Evolutionary conservation across 169 alveolate genomes (phyloP).

Genomic region (Plasmodium gonderi): DNA sequence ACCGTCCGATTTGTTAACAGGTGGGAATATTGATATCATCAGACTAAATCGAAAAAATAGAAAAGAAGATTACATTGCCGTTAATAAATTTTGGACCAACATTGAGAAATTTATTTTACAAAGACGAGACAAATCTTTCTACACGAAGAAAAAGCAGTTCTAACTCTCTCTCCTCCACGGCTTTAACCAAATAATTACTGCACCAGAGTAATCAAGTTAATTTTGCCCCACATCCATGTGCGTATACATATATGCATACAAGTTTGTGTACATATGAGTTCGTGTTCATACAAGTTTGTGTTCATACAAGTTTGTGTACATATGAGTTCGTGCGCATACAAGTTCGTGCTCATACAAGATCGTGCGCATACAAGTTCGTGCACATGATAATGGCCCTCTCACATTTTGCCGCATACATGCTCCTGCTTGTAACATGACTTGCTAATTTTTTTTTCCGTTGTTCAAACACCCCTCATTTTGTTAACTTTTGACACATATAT

Average conservation of each 20-base stretch:
- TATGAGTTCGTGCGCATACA: neutral
- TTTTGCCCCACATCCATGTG: too few relatives aligned
- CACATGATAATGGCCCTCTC: neutral
- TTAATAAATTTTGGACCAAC: slow-evolving; percentile 43
- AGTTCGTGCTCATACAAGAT: neutral
- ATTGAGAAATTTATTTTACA: slow-evolving; percentile 59
- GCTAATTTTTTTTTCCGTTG: neutral
- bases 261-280: neutral
- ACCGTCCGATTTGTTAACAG: slow-evolving; percentile 52
- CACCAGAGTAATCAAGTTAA: too few relatives aligned
- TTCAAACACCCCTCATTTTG: neutral
- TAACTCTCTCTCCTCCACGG: neutral
- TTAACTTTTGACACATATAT: neutral
- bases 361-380: neutral
- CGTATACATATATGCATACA: neutral
- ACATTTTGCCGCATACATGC: neutral
- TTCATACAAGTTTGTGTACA: neutral
- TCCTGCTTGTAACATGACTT: neutral
- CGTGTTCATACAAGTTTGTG: neutral
- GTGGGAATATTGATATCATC: slow-evolving; percentile 29
- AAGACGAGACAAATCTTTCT: slow-evolving; percentile 35
- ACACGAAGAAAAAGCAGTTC: slow-evolving; percentile 10
- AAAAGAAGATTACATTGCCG: slow-evolving; percentile 52
- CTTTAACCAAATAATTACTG: too few relatives aligned
- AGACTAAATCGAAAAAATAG: slow-evolving; percentile 43